These are phyloP conservation scores for Gyrodon lividus DNA, from an alignment of 768 basidiomycete genomes.

Conservation along the genomic window DNA sequence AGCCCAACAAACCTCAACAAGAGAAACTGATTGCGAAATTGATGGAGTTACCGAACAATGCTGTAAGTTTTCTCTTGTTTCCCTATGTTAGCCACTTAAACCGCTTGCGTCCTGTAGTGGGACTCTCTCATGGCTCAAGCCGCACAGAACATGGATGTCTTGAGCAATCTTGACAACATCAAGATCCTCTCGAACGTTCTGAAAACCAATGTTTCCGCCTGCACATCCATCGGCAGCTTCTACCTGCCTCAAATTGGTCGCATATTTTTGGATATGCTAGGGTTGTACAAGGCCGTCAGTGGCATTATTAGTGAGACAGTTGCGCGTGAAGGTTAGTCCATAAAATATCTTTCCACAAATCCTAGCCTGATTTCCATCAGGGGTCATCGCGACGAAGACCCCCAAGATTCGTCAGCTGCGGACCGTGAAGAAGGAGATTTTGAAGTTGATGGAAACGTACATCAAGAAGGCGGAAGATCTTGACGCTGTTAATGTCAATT, in stretches of 20 bases:
- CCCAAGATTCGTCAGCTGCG: slow-evolving; percentile 92
- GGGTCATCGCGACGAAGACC: slow-evolving; percentile 90
- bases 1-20: slow-evolving; percentile 96
- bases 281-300: slow-evolving; percentile 95
- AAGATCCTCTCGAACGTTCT: slow-evolving; percentile 95
- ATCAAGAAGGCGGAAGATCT: slow-evolving; percentile 97
- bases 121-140: slow-evolving; percentile 97
- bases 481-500: slow-evolving; percentile 85
- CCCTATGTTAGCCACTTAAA: slow-evolving; percentile 1
- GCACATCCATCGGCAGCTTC: slow-evolving; percentile 94
- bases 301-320: slow-evolving; percentile 94
- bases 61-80: slow-evolving; percentile 51
- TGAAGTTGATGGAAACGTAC: slow-evolving; percentile 97
- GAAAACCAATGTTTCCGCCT: slow-evolving; percentile 98
- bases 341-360: background rate
- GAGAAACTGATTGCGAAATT: slow-evolving; percentile 92
- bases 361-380: slow-evolving; percentile 39
- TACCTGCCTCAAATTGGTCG: slow-evolving; percentile 96
- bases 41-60: slow-evolving; percentile 97
- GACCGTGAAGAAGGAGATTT: slow-evolving; percentile 97
- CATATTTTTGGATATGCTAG: slow-evolving; percentile 97
- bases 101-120: slow-evolving; percentile 58
- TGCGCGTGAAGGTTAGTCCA: slow-evolving; percentile 67
- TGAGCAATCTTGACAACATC: slow-evolving; percentile 89
- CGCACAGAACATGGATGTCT: slow-evolving; percentile 86